phyloP scores from a whole-genome alignment of 768 basidiomycete species.

The Rhizopogon vinicolor region DNA sequence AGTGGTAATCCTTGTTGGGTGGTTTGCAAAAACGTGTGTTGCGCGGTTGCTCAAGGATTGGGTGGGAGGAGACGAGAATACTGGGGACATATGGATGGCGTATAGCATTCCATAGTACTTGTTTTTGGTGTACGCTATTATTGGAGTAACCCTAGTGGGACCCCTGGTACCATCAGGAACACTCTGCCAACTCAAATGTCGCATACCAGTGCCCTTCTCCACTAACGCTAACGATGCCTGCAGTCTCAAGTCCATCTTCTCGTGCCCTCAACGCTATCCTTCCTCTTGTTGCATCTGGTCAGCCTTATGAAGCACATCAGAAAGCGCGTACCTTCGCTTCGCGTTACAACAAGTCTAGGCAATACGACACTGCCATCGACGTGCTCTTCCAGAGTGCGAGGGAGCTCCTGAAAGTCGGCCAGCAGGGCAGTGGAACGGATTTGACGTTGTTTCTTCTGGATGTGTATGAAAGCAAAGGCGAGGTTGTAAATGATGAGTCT shows the following conservation, averaged over 20 bases:
- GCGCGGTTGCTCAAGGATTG: slow-evolving; percentile 60
- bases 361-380: slow-evolving; percentile 85
- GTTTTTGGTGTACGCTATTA: not conserved
- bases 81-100: slow-evolving; percentile 70
- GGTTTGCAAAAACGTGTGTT: slow-evolving; percentile 63
- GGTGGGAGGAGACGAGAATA: slow-evolving; percentile 56
- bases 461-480: slow-evolving; percentile 73
- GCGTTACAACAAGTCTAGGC: slow-evolving; percentile 74
- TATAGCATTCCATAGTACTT: slow-evolving; percentile 66
- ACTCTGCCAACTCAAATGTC: not conserved
- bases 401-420: slow-evolving; percentile 83
- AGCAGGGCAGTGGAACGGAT: slow-evolving; percentile 89
- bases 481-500: slow-evolving; percentile 69
- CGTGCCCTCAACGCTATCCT: slow-evolving; percentile 73
- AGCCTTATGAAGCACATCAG: slow-evolving; percentile 91
- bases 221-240: slow-evolving; percentile 18
- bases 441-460: slow-evolving; percentile 76
- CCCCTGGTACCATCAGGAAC: slow-evolving; percentile 17
- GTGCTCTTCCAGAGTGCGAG: slow-evolving; percentile 88
- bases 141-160: slow-evolving; percentile 5
- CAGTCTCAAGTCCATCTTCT: slow-evolving; percentile 39
- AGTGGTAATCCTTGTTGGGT: slow-evolving; percentile 68
- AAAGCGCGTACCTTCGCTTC: slow-evolving; percentile 95
- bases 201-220: not conserved
- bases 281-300: slow-evolving; percentile 64